Conservation (phyloP, 129 eudicot genomes). For the Artemisia annua region DNA sequence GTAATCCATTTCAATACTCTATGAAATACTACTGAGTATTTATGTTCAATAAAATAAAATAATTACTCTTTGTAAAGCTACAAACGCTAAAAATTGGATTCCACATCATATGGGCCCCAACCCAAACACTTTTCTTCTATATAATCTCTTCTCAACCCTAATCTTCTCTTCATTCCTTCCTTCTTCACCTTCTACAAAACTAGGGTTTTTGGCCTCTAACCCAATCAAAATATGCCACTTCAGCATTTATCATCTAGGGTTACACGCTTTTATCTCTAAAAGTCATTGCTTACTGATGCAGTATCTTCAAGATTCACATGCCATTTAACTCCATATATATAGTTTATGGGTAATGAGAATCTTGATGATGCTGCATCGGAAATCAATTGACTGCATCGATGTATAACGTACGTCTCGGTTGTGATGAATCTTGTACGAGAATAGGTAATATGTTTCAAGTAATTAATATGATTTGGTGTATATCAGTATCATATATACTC, state of each 20-base stretch:
- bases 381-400: constrained; percentile 30
- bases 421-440: background rate
- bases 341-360: constrained; percentile 24
- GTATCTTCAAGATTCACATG: constrained; percentile 45
- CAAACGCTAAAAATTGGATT: background rate
- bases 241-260: background rate
- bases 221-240: constrained; percentile 18
- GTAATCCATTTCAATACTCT: too few species aligned
- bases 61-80: background rate
- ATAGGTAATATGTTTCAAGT: background rate
- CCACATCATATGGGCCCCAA: constrained; percentile 17
- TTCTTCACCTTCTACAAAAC: background rate
- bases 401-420: background rate
- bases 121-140: constrained; percentile 23
- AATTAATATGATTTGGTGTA: too few species aligned
- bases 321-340: background rate
- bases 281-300: constrained; percentile 34
- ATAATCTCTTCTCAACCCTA: constrained; percentile 27
- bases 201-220: constrained; percentile 27
- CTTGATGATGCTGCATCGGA: constrained; percentile 46
- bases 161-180: constrained; percentile 27
- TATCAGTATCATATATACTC: too few species aligned
- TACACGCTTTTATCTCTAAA: background rate
- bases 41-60: too few species aligned
- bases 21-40: too few species aligned